Evolutionary conservation across 1,284 basidiomycete species (phyloP).

Genomic region (Golubevia sp.): DNA sequence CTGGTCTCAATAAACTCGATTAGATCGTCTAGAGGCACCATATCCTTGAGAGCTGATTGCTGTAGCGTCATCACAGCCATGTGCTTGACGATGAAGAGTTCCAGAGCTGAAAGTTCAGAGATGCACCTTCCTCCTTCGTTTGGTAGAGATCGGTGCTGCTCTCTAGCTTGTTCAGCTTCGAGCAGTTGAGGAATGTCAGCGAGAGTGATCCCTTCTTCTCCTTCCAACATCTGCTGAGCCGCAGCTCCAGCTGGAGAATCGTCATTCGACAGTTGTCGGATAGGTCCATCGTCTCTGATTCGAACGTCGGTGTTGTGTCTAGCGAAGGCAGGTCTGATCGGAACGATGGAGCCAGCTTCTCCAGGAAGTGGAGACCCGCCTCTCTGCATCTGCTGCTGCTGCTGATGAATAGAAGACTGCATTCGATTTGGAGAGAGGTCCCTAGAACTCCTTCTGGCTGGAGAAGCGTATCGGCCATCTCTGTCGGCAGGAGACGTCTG

Average conservation of each 20-base stretch:
- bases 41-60: constrained; percentile 75
- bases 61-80: constrained; percentile 80
- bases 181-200: constrained; percentile 95
- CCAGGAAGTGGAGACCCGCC: neutral
- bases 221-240: constrained; percentile 24
- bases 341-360: constrained; percentile 54
- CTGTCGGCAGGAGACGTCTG: no score
- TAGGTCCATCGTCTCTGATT: constrained; percentile 76
- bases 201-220: constrained; percentile 85
- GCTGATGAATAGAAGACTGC: neutral
- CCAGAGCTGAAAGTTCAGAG: constrained; percentile 80
- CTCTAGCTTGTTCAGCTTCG: constrained; percentile 85
- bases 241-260: constrained; percentile 8
- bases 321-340: constrained; percentile 74
- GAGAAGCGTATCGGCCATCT: no score
- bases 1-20: constrained; percentile 89
- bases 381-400: neutral
- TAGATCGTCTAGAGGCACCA: constrained; percentile 81
- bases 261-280: constrained; percentile 44
- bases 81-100: constrained; percentile 89
- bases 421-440: neutral
- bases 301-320: constrained; percentile 84
- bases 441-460: neutral
- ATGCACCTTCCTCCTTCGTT: constrained; percentile 77
- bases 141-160: constrained; percentile 78